Base-by-base conservation (phyloP, 495 filamentous ascomycete genomes). In the Aspergillus olivimuriae region DNA sequence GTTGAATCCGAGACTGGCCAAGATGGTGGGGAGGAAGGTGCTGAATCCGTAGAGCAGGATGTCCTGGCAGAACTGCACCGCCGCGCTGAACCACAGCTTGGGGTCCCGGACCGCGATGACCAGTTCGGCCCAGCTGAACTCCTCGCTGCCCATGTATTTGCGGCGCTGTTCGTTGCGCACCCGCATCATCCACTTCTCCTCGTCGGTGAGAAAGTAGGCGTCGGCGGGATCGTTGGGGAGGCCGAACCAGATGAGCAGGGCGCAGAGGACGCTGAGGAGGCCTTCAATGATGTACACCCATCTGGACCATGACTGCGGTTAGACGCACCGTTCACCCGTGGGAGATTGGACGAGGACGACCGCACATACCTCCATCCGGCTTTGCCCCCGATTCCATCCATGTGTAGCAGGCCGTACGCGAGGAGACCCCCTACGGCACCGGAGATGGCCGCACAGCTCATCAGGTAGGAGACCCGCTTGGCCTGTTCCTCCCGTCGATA, bases 11-110 rank as follows among this genome's bases (percentile, higher is more conserved):
- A 81, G 66, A 9, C 63, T 65, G 34, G 63, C 49, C 39, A 82
- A 56, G 34, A 81, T 80, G 1, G 72, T 70, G 1, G 78, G 79
- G 17, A 81, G 44, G 52, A 82, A 82, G 6, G 75, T 80, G 40
- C 66, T 72, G 62, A 79, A 78, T 23, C 78, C 77, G 40, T 79
- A 78, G 5, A 80, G 62, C 17, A 79, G 61, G 4, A 78, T 75
- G 42, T 79, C 72, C 55, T 68, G 61, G 18, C 69, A 67, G 52
- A 80, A 78, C 39, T 76, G 72, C n/a, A 66, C 69, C 16, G 64
- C 51, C 18, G 62, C 65, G 31, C 66, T 73, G 41, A 71, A 65
- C 21, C 58, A 55, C 8, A 71, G 43, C 37, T 72, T 66, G 9
- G 61, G 63, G 39, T 69, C 66, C 14, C 54, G 53, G 21, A 74